These are phyloP conservation scores for Nephelium lappaceum DNA, from an alignment of 345 rosid genomes.

Conservation along the genomic window DNA sequence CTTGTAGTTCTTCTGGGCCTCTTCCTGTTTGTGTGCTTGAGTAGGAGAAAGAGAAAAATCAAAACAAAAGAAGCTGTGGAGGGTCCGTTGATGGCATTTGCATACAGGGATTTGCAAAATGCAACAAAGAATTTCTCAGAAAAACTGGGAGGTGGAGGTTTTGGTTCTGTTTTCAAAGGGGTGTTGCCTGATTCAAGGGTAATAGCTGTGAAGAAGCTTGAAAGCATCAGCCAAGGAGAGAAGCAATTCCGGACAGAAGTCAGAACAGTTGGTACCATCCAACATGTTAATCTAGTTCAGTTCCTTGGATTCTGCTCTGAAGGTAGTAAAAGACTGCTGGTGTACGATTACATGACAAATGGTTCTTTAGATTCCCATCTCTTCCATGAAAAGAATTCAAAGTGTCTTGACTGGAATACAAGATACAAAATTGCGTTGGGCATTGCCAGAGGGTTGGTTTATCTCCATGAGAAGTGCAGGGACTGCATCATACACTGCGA, in stretches of 20 bases:
- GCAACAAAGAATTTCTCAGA: constrained; percentile 80
- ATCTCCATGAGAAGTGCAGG: constrained; percentile 37
- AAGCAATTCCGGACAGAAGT: constrained; percentile 89
- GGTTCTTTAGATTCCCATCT: constrained; percentile 21
- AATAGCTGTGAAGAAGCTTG: constrained; percentile 85
- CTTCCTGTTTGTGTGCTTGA: constrained; percentile 29
- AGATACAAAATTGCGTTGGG: constrained; percentile 74
- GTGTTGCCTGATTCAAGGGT: constrained; percentile 55
- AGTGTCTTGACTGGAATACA: constrained; percentile 52
- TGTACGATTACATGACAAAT: constrained; percentile 27
- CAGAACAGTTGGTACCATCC: constrained; percentile 72
- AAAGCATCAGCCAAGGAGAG: constrained; percentile 77
- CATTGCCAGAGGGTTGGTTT: constrained; percentile 70
- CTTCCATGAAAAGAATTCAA: constrained; percentile 6
- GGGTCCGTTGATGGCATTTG: constrained; percentile 70
- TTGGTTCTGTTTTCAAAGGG: constrained; percentile 89
- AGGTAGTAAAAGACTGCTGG: constrained; percentile 41
- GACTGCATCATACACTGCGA: constrained; percentile 42
- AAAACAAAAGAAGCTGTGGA: constrained; percentile 40
- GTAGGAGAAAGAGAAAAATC: constrained; percentile 35
- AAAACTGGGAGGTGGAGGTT: constrained; percentile 85
- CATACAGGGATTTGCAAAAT: constrained; percentile 60
- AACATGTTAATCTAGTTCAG: constrained; percentile 76
- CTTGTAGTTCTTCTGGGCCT: constrained; percentile 33
- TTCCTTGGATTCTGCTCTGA: constrained; percentile 85